These are phyloP conservation scores for Choiromyces venosus DNA, from an alignment of 495 filamentous ascomycete genomes.

Conservation along the genomic window DNA sequence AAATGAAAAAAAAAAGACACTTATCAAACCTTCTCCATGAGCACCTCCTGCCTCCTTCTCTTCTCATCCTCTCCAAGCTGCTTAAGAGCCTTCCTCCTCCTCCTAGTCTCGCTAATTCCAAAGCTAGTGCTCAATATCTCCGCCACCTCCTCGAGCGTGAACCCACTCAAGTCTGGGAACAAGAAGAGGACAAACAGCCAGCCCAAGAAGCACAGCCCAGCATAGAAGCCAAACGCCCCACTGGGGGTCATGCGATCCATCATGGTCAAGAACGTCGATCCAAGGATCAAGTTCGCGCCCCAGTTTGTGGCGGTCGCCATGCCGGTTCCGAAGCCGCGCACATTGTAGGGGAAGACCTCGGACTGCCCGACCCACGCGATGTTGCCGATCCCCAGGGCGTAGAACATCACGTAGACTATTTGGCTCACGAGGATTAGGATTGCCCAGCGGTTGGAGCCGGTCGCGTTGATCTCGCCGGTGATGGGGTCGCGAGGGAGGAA, in stretches of 20 bases:
- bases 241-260: constrained; percentile 69
- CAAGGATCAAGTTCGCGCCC: constrained; percentile 80
- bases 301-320: constrained; percentile 82
- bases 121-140: constrained; percentile 52
- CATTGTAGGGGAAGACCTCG: constrained; percentile 79
- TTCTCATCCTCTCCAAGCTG: constrained; percentile 24
- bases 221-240: constrained; percentile 74
- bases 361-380: constrained; percentile 84
- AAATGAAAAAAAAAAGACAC: not conserved
- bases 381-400: constrained; percentile 79
- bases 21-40: constrained; percentile 27
- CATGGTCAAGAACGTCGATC: constrained; percentile 78
- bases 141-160: constrained; percentile 76
- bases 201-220: constrained; percentile 59
- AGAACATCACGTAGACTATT: constrained; percentile 74
- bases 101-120: constrained; percentile 20
- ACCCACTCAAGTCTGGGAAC: constrained; percentile 78
- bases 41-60: constrained; percentile 17
- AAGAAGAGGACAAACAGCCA: constrained; percentile 63
- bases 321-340: constrained; percentile 72
- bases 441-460: constrained; percentile 28
- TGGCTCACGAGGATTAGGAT: constrained; percentile 26
- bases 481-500: constrained; percentile 49
- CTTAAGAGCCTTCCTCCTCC: constrained; percentile 19
- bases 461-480: constrained; percentile 19